These are phyloP conservation scores for Guadua angustifolia DNA, from an alignment of 176 grass and related monocot species.

Conservation along the genomic window DNA sequence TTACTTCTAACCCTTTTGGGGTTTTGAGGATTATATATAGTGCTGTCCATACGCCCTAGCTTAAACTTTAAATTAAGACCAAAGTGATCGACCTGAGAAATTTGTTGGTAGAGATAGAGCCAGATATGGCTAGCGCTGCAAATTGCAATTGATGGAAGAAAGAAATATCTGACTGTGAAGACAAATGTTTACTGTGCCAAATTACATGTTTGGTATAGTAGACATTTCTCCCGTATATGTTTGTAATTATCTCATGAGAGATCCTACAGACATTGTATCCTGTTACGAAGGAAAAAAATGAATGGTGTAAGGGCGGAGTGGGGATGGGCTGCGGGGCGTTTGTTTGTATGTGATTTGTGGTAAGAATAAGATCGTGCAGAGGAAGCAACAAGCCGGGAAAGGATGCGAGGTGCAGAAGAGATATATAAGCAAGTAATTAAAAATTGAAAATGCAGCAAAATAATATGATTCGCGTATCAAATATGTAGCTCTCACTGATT, in stretches of 20 bases:
- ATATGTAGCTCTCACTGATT: not conserved
- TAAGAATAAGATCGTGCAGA: not conserved
- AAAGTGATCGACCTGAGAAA: not conserved
- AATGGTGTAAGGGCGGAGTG: not conserved
- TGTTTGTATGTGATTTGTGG: not conserved
- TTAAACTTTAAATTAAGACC: not conserved
- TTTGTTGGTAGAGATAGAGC: not conserved
- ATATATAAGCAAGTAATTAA: not conserved
- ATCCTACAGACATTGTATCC: not conserved
- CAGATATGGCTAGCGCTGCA: not conserved
- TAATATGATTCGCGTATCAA: not conserved
- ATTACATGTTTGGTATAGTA: too few relatives aligned
- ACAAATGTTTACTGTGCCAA: not conserved
- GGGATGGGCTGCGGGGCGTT: not conserved
- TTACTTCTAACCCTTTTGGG: slow-evolving; percentile 13
- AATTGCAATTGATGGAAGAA: not conserved
- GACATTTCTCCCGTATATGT: not conserved
- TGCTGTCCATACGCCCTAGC: not conserved
- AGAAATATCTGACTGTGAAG: not conserved
- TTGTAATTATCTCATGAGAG: not conserved
- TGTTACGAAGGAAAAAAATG: not conserved
- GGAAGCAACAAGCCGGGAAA: not conserved
- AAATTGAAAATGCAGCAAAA: not conserved
- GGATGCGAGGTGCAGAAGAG: not conserved
- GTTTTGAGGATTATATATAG: not conserved